Evolutionary conservation across 2,329 filamentous ascomycete species (phyloP), one percentile per base, ranked within the genome.

Genomic region (Clonostachys rhizophaga): DNA sequence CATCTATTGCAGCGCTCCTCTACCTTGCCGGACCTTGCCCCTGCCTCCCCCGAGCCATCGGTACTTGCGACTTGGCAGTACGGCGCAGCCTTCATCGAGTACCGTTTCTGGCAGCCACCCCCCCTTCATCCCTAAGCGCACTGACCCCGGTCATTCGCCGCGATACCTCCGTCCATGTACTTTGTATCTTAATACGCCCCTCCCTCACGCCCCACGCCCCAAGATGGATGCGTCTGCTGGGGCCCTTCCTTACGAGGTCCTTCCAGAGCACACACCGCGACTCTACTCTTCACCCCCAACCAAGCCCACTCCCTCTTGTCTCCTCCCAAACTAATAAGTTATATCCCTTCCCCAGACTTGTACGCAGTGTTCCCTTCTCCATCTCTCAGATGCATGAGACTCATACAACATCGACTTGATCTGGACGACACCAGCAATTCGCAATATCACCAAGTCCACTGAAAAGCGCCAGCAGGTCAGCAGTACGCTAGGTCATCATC

Each of bases 111-210:
- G 33, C 18, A 46, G n/a, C 18, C 42, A 46, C 37, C 18, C 17
- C 20, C 41, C n/a, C 41, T 13, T 18, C n/a, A 24, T 17, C 41
- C 16, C 41, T 43, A n/a, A 46, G 47, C 34, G 47, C 47, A 49
- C 44, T 40, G 47, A 49, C 44, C 47, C 44, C 40, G 34, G 40
- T 39, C 40, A 46, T 43, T 14, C 47, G 44, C 47, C 47, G 47
- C 44, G 44, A 46, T 49, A 39, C 40, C 47, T 43, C 47, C 47
- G 47, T 42, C 13, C 34, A 37, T 40, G 46, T 44, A 40, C 30
- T 34, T 17, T 12, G 17, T 14, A 46, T 40, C 13, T 13, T 17
- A 37, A 11, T 39, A 17, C 43, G 18, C 33, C n/a, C 43, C 43
- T 17, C 43, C 43, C 36, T 37, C 37, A 18, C 8, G 12, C 3